These are phyloP conservation scores for Echria macrotheca DNA, from an alignment of 495 filamentous ascomycete genomes.

Conservation along the genomic window DNA sequence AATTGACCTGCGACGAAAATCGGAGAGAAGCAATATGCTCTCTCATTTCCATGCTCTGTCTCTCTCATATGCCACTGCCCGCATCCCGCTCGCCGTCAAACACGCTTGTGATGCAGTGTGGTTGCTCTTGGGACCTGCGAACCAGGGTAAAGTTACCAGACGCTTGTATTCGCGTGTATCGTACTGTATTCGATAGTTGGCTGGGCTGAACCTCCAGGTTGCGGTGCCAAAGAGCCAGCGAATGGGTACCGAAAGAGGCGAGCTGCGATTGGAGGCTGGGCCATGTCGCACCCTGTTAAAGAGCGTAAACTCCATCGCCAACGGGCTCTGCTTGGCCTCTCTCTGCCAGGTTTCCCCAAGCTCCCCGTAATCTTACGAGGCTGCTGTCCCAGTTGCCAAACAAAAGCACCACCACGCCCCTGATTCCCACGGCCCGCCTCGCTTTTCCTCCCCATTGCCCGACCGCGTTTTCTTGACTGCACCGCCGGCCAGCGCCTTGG, in stretches of 20 bases:
- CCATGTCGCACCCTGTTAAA: not conserved
- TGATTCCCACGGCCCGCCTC: conserved; percentile 5
- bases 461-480: conserved; percentile 4
- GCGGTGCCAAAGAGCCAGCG: too few species aligned
- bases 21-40: too few species aligned
- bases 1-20: too few species aligned
- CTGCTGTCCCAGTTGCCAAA: conserved; percentile 17
- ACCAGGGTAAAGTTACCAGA: not conserved
- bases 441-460: conserved; percentile 3
- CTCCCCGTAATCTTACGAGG: conserved; percentile 31
- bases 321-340: not conserved
- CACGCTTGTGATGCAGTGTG: too few species aligned
- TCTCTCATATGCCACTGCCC: too few species aligned
- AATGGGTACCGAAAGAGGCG: conserved; percentile 1
- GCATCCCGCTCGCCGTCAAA: too few species aligned
- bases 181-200: too few species aligned
- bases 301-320: conserved; percentile 11
- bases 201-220: not conserved
- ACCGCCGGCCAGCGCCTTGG: not conserved
- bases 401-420: conserved; percentile 24
- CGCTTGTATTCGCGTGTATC: not conserved
- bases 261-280: conserved; percentile 10
- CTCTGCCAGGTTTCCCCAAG: conserved; percentile 18
- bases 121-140: not conserved
- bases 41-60: too few species aligned